phyloP scores from a whole-genome alignment of 129 eudicot genomes.

The Helichrysum umbraculigerum region DNA sequence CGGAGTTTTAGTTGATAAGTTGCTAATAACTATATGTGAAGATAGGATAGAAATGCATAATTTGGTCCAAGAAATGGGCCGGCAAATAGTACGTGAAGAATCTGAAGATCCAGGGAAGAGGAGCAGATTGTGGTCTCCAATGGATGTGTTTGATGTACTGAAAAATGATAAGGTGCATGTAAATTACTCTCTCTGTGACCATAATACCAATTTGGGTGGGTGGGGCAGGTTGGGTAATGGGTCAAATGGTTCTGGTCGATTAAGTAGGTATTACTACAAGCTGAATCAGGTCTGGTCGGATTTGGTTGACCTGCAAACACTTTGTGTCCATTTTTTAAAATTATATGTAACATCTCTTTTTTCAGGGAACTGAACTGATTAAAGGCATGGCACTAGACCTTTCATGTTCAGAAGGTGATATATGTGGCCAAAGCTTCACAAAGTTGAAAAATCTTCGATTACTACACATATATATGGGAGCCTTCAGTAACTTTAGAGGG shows the following conservation, averaged over 20 bases:
- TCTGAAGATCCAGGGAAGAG: conserved; percentile 45
- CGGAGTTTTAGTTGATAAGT: conserved; percentile 41
- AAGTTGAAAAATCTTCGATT: conserved; percentile 37
- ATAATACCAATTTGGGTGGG: not conserved
- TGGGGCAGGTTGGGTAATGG: not conserved
- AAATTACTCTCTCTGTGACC: not conserved
- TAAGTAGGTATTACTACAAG: not conserved
- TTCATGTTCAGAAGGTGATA: conserved; percentile 32
- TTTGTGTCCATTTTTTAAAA: not conserved
- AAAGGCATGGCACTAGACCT: conserved; percentile 34
- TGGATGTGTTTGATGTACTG: conserved; percentile 39
- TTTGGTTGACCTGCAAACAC: not conserved
- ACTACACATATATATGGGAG: conserved; percentile 24
- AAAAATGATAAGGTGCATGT: conserved; percentile 39
- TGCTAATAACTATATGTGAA: conserved; percentile 39
- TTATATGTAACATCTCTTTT: not conserved
- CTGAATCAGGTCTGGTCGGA: not conserved
- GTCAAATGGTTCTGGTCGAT: not conserved
- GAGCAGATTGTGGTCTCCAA: conserved; percentile 59
- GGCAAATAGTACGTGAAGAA: conserved; percentile 53
- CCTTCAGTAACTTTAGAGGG: conserved; percentile 15
- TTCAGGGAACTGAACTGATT: conserved; percentile 33
- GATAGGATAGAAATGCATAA: conserved; percentile 62
- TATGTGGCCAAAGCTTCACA: conserved; percentile 31
- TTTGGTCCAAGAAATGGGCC: conserved; percentile 63